Evolutionary conservation across 371 early-diverging fungal genomes (phyloP).

Genomic region (Mucor piriformis): DNA sequence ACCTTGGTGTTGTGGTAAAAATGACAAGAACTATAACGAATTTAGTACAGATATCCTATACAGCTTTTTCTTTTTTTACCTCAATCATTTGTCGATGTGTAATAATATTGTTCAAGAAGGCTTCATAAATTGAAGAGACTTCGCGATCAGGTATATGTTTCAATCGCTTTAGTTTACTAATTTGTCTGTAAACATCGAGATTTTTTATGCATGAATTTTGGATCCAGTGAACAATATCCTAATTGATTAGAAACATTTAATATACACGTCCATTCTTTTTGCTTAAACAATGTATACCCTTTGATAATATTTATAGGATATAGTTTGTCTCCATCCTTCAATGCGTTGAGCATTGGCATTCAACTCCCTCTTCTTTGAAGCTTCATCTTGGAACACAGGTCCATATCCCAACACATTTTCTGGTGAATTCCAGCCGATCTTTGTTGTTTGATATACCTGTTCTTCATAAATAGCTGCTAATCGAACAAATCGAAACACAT

Average conservation of each 20-base stretch:
- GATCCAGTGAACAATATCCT: constrained; percentile 61
- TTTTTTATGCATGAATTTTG: constrained; percentile 59
- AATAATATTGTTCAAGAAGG: constrained; percentile 61
- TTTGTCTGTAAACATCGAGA: constrained; percentile 72
- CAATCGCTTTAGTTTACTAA: constrained; percentile 63
- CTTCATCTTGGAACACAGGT: constrained; percentile 73
- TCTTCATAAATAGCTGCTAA: constrained; percentile 81
- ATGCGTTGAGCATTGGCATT: constrained; percentile 72
- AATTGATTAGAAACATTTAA: background rate
- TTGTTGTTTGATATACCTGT: constrained; percentile 66
- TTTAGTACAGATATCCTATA: too few species aligned
- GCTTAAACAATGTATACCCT: constrained; percentile 36
- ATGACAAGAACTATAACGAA: constrained; percentile 64
- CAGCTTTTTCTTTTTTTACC: constrained; percentile 52
- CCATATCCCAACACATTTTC: constrained; percentile 67
- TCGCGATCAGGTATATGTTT: constrained; percentile 66
- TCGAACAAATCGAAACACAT: constrained; percentile 82
- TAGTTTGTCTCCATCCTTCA: constrained; percentile 83
- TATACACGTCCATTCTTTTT: background rate
- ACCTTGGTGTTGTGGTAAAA: constrained; percentile 80
- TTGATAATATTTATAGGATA: constrained; percentile 69
- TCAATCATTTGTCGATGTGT: constrained; percentile 83
- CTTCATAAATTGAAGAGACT: constrained; percentile 66
- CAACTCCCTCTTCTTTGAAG: constrained; percentile 65
- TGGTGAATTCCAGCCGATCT: constrained; percentile 51